A percentile compares a stretch with the other conserved stretches of the same genome.
These are phyloP conservation scores for Groenewaldozyma tartarivorans DNA, from an alignment of 805 yeast species.

Conservation along the genomic window DNA sequence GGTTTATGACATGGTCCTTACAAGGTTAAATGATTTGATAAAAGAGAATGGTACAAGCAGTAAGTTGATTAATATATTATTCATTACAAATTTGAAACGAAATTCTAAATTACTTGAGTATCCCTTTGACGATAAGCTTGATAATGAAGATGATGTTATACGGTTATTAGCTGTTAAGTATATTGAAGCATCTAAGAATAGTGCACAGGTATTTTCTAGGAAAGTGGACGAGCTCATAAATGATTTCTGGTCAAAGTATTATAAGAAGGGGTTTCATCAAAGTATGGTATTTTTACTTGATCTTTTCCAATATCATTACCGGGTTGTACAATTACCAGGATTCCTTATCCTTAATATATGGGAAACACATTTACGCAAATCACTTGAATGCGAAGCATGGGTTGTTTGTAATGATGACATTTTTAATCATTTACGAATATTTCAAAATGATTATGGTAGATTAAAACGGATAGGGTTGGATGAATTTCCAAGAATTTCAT, in stretches of 20 bases:
- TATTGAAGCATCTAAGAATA: not conserved
- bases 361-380: not conserved
- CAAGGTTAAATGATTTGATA: not conserved
- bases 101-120: not conserved
- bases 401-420: not conserved
- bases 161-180: not conserved
- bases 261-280: not conserved
- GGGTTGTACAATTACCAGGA: not conserved
- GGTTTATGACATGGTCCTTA: too few relatives aligned
- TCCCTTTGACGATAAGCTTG: not conserved
- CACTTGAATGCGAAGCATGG: not conserved
- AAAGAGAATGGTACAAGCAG: not conserved
- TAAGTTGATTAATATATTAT: not conserved
- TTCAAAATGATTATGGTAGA: not conserved
- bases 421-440: not conserved
- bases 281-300: not conserved
- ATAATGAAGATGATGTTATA: not conserved
- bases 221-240: too few relatives aligned
- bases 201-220: not conserved
- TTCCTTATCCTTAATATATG: not conserved
- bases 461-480: too few relatives aligned
- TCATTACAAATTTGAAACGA: not conserved
- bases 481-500: not conserved
- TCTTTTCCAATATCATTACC: not conserved
- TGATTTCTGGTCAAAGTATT: not conserved